A percentile compares a stretch with the other conserved stretches of the same genome.
Conservation (phyloP, 2,329 filamentous ascomycete genomes). For the Ploettnerulaceae sp. region DNA sequence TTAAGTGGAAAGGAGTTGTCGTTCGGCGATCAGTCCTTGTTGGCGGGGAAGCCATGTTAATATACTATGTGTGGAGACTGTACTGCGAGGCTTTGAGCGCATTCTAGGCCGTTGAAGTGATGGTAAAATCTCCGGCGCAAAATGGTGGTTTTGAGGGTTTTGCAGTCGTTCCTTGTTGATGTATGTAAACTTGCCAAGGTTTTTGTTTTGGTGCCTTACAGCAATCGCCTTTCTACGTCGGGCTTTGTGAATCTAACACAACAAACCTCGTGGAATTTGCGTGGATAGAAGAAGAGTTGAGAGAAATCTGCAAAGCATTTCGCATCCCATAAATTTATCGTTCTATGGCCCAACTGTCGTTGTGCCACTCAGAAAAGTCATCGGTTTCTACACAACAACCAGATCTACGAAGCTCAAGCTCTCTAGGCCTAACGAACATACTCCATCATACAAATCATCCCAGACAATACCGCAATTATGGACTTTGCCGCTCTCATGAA, state of each 20-base stretch:
- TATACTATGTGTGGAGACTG: conserved; percentile 11
- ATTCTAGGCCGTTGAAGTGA: conserved; percentile 13
- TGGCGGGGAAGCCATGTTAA: conserved; percentile 33
- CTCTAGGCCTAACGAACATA: not conserved
- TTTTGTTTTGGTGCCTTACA: conserved; percentile 11
- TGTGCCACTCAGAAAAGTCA: too few species aligned
- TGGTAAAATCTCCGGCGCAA: conserved; percentile 18
- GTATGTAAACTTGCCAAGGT: conserved; percentile 19
- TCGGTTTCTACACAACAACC: too few species aligned
- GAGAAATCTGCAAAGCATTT: too few species aligned
- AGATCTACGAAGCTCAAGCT: not conserved
- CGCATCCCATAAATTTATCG: too few species aligned
- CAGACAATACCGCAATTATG: conserved; percentile 51
- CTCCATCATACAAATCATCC: not conserved
- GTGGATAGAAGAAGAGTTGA: too few species aligned
- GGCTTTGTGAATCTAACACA: too few species aligned
- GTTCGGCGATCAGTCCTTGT: conserved; percentile 60
- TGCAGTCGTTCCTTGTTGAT: too few species aligned
- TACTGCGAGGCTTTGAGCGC: conserved; percentile 3
- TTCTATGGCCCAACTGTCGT: too few species aligned
- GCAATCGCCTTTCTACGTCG: too few species aligned
- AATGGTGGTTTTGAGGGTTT: not conserved
- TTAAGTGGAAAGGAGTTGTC: conserved; percentile 77
- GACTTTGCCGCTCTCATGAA: conserved; percentile 94
- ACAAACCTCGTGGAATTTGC: too few species aligned